Base-by-base conservation (phyloP, 2,329 filamentous ascomycete species). In the Curvularia sp. region DNA sequence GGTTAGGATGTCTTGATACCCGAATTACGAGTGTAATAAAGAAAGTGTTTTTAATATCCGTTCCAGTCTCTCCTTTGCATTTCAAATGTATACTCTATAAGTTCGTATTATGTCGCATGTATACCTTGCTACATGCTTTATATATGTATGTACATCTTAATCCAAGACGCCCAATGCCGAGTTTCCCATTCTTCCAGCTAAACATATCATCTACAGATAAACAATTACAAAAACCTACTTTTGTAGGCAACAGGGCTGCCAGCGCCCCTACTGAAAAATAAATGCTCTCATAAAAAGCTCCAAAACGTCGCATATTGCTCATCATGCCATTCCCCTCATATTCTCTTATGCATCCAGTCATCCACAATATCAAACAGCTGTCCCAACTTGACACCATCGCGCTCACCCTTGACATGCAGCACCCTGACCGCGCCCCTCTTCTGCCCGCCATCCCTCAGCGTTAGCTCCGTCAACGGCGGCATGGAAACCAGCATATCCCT, bases 401-500 rank as follows among this genome's bases (percentile, higher is more conserved):
- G 46, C 1, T 46, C 49, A 1, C 50, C 57, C 4, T 24, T 49
- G 1, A 46, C 60, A 20, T 39, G 50, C 39, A 60, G 35, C 3
- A 62, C 53, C 13, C 44, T 52, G 20, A 60, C 47, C 24, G 55
- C 49, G 38, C 35, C 42, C 33, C 52, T 59, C 33, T 41, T 56
- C 10, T 48, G 44, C 22, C 30, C 28, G 6, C 53, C 49, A 49
- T 60, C 43, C 46, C 56, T 49, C 13, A 62, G 6, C 24, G 56
- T 60, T 24, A 62, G 47, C 18, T 62, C 60, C 28, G 44, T 56
- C 31, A 62, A 44, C 28, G 60, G 60, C 7, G 60, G 60, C 60
- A 62, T 62, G 5, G 56, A 55, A 49, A 62, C 60, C 39, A 62
- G 30, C 60, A 62, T 62, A 28, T 50, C 41, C 28, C 57, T 44